Percentiles rank a stretch among this genome's conserved stretches.
Conservation (phyloP, 306 rosid species). For the Mucuna pruriens region DNA sequence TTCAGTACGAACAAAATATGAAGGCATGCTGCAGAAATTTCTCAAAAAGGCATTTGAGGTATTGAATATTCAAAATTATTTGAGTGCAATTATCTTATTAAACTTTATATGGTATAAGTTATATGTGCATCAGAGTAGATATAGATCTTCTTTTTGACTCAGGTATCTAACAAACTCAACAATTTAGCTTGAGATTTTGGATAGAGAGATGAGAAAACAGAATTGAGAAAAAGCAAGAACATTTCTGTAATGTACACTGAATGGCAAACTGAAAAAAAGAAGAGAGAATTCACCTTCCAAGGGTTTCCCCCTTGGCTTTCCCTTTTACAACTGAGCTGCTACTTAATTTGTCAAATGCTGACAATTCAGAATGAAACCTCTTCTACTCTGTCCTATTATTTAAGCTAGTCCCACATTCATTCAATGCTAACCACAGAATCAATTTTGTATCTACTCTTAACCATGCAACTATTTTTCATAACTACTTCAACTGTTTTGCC, state of each 20-base stretch:
- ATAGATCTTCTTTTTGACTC: not conserved
- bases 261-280: not conserved
- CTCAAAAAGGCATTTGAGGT: constrained; percentile 76
- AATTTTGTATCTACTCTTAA: too few species aligned
- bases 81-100: not conserved
- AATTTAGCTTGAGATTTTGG: not conserved
- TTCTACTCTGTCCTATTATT: not conserved
- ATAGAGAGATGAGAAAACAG: not conserved
- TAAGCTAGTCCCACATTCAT: not conserved
- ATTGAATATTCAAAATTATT: constrained; percentile 25
- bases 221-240: not conserved
- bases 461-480: too few species aligned
- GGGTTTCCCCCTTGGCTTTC: not conserved
- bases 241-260: not conserved
- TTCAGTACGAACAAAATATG: constrained; percentile 66
- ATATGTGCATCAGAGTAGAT: not conserved
- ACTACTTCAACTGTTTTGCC: too few species aligned
- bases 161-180: not conserved
- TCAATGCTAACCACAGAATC: not conserved
- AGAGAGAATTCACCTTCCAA: not conserved
- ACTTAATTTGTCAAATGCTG: not conserved
- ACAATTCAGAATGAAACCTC: not conserved
- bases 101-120: not conserved
- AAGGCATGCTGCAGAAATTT: constrained; percentile 64
- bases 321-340: not conserved